A percentile compares a stretch with the other conserved stretches of the same genome.
phyloP scores from a whole-genome alignment of 805 yeast genomes.

The Wickerhamiella kurtzmanii region DNA sequence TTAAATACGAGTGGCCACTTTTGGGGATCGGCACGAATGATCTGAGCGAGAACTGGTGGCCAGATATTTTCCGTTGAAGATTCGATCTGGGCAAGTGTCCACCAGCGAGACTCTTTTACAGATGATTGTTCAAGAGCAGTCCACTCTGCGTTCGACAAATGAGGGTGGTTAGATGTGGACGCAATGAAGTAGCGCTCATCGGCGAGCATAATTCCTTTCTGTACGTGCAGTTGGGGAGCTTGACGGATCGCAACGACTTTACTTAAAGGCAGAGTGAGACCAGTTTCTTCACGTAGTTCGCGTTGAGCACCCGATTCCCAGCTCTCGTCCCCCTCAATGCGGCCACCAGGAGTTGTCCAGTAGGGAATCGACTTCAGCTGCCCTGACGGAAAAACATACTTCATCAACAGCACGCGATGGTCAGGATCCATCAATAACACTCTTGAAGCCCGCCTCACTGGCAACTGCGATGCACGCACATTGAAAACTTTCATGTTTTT shows the following conservation, averaged over 20 bases:
- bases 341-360: conserved; percentile 16
- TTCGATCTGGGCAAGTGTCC: conserved; percentile 6
- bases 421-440: conserved; percentile 10
- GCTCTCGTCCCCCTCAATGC: conserved; percentile 7
- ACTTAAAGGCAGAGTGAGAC: conserved; percentile 4
- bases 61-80: conserved; percentile 9
- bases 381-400: conserved; percentile 9
- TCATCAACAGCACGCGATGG: conserved; percentile 10
- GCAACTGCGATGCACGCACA: background rate
- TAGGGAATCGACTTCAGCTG: conserved; percentile 4
- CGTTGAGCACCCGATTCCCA: conserved; percentile 12
- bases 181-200: conserved; percentile 13
- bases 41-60: conserved; percentile 12
- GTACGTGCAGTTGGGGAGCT: conserved; percentile 13
- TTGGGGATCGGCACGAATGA: conserved; percentile 5
- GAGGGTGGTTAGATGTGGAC: background rate
- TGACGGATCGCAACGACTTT: conserved; percentile 10
- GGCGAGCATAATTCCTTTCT: conserved; percentile 13
- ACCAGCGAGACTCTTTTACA: conserved; percentile 10
- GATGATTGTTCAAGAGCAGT: conserved; percentile 8
- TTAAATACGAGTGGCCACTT: conserved; percentile 4
- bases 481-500: background rate
- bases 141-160: conserved; percentile 9
- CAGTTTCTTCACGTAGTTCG: conserved; percentile 17
- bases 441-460: conserved; percentile 10